A percentile compares a stretch with the other conserved stretches of the same genome.
phyloP scores from a whole-genome alignment of 2,329 filamentous ascomycete species.

The Phaeosphaeriaceae sp. region DNA sequence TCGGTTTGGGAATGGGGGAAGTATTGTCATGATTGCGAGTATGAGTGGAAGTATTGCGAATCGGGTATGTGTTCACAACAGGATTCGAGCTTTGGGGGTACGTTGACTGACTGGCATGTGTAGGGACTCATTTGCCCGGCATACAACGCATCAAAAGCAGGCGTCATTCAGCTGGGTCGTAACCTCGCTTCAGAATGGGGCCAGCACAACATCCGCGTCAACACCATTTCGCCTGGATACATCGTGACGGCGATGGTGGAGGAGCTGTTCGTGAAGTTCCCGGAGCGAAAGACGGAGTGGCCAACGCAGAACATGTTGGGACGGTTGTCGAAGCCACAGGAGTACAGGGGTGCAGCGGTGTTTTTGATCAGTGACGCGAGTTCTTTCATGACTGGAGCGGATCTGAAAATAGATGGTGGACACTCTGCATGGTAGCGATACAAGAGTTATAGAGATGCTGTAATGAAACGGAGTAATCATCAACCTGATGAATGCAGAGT shows the following conservation, averaged over 20 bases:
- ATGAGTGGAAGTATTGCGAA: constrained; percentile 70
- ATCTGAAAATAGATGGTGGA: constrained; percentile 49
- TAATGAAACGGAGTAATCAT: neutral
- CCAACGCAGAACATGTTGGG: constrained; percentile 84
- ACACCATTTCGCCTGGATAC: constrained; percentile 81
- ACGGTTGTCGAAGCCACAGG: constrained; percentile 41
- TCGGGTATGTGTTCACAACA: constrained; percentile 55
- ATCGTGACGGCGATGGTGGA: constrained; percentile 86
- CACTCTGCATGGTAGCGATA: constrained; percentile 45
- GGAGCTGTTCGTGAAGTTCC: constrained; percentile 76
- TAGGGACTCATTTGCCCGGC: constrained; percentile 71
- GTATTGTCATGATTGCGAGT: constrained; percentile 68
- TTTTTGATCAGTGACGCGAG: constrained; percentile 51
- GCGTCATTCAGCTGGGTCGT: constrained; percentile 72
- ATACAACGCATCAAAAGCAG: constrained; percentile 80
- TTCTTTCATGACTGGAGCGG: constrained; percentile 50
- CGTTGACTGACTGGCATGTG: constrained; percentile 16
- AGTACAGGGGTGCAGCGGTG: constrained; percentile 48
- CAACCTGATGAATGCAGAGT: neutral
- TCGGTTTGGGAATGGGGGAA: constrained; percentile 64
- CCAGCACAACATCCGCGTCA: constrained; percentile 74
- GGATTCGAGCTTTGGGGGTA: neutral
- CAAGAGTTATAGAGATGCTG: neutral
- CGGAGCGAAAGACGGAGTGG: constrained; percentile 73
- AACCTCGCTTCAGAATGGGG: constrained; percentile 80